Percentiles rank a stretch among this genome's conserved stretches.
Evolutionary conservation across 2,329 filamentous ascomycete genomes (phyloP).

Genomic region (Alternaria conjuncta): DNA sequence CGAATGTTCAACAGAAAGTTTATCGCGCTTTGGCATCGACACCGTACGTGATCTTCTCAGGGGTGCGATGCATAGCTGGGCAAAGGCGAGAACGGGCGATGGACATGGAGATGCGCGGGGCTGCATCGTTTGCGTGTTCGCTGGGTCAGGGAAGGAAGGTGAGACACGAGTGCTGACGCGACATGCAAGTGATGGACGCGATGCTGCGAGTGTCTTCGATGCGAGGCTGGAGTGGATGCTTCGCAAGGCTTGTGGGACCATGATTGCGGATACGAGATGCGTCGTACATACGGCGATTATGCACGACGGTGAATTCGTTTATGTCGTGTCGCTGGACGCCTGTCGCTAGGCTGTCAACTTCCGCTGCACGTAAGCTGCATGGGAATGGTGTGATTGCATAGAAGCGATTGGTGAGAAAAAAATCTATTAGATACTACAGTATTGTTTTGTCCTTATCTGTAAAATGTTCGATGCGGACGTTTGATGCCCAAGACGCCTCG

Average conservation of each 20-base stretch:
- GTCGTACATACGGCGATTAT: background rate
- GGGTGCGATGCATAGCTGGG: background rate
- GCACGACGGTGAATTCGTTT: background rate
- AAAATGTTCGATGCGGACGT: background rate
- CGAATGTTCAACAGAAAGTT: background rate
- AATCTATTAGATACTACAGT: slow-evolving; percentile 4
- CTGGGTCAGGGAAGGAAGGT: background rate
- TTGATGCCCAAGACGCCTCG: background rate
- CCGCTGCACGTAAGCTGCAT: background rate
- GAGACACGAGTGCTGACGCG: background rate
- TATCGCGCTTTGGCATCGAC: background rate
- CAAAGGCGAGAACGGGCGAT: background rate
- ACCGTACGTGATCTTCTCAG: background rate
- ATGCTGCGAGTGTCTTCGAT: background rate
- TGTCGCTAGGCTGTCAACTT: background rate
- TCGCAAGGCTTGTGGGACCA: background rate
- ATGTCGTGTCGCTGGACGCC: background rate
- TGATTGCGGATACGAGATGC: background rate
- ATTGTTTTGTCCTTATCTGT: background rate
- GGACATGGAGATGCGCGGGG: background rate
- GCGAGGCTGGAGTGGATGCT: background rate
- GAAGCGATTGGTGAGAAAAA: background rate
- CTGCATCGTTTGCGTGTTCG: background rate
- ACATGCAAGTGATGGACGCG: background rate
- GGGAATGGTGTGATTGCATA: background rate